Evolutionary conservation across 2,329 filamentous ascomycete species (phyloP), one percentile per base, ranked within the genome.

Genomic region (Penicillium hesseltinei): DNA sequence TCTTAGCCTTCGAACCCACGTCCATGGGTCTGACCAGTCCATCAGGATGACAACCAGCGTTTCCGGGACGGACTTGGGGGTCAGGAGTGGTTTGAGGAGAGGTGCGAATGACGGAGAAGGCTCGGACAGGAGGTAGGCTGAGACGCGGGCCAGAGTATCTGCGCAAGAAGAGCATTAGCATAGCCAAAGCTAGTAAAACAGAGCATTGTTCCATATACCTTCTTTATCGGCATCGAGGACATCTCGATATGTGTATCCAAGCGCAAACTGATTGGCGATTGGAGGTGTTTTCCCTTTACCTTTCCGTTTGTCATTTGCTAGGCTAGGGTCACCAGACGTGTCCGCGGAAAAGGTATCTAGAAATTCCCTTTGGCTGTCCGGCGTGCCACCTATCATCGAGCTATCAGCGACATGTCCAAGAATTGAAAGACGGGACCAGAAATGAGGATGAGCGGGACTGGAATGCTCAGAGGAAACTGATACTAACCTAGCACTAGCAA

Each of bases 201-300:
- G 21, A 19, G 23, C 5, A 23, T 11, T 21, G 31, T 25, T 25
- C 21, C 39, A 69, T 75, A 58, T 76, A 92, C 90, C 90, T 81
- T 97, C 93, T 74, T 96, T 92, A 72, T 97, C 92, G 56, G 91
- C 89, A 75, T 97, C 92, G 38, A 96, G 82, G 38, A 97, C 91
- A 76, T 97, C 91, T 73, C 95, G 91, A 77, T 96, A 97, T 53
- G 92, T 96, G 73, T 97, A 97, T 51, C 92, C 92, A 58, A 97
- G 78, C 11, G 92, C 92, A 75, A 96, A 96, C 71, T 89, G 89
- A 71, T 97, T 97, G 54, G 92, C 92, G 69, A 96, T 84, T 23
- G 91, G 91, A 2, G 91, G 88, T 60, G 84, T 83, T 73, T 84
- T 87, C 65, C 74, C 69, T 67, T 84, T 87, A 64, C 73, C 69